Conservation (phyloP, 106 monocot genomes). For the Hemerocallis citrina region DNA sequence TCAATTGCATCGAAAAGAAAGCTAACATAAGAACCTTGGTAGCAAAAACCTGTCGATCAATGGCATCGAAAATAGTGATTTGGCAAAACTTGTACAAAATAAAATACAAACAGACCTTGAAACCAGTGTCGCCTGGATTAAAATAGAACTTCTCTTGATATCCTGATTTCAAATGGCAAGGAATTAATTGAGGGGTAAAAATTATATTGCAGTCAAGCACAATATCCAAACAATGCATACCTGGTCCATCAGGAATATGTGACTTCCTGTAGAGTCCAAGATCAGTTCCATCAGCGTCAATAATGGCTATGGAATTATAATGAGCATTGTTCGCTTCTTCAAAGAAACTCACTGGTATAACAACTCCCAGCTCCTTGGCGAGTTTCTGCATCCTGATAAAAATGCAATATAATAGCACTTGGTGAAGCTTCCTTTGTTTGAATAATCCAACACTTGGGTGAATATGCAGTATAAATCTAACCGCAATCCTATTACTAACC, state of each 20-base stretch:
- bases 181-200: not conserved
- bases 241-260: constrained; percentile 98
- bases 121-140: constrained; percentile 94
- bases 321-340: constrained; percentile 99
- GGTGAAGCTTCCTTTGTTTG: too few relatives aligned
- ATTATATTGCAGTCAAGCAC: not conserved
- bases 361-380: constrained; percentile 85
- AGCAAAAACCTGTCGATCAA: too few relatives aligned
- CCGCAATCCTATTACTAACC: constrained; percentile 19
- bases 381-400: constrained; percentile 78
- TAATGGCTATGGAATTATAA: constrained; percentile 90
- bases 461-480: too few relatives aligned
- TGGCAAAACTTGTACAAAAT: not conserved
- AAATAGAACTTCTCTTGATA: constrained; percentile 99
- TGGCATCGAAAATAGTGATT: too few relatives aligned
- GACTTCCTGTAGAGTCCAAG: constrained; percentile 97
- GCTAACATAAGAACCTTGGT: too few relatives aligned
- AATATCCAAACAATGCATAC: constrained; percentile 15
- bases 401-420: not conserved
- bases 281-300: constrained; percentile 92
- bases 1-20: too few relatives aligned
- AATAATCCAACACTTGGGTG: too few relatives aligned
- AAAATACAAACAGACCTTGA: constrained; percentile 49
- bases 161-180: constrained; percentile 37
- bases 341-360: constrained; percentile 97